Base-by-base conservation (phyloP, 495 filamentous ascomycete species). In the Hyaloscypha variabilis region DNA sequence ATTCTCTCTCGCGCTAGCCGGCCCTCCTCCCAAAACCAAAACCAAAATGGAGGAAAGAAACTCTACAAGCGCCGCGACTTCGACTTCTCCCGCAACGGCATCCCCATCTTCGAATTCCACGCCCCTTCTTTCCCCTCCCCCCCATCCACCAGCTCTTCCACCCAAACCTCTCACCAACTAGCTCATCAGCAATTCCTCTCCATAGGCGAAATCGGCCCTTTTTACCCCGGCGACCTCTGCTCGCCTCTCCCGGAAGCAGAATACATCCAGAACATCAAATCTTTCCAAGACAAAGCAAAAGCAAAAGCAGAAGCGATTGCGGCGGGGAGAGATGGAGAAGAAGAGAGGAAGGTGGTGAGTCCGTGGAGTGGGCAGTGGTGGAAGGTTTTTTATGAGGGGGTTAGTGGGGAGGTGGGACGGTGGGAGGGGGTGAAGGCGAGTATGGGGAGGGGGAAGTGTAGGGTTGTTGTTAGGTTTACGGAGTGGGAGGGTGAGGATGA, bases 91-190 rank as follows among this genome's bases (percentile, higher is more conserved):
- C 56, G 58, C 57, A 50, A 60, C 36, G 68, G 68, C 17, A 34
- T 62, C 10, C 64, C 68, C 2, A 14, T 67, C 24, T 70, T 70
- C 46, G 68, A 70, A 31, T 67, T 70, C 68, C 28, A 29, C 2
- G 14, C 34, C 26, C 21, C 24, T 0, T 24, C 23, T 2, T 6
- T 29, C 6, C 21, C 49, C 26, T 42, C 49, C 23, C 30, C 17
- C 30, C 2, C 30, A 19, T 19, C 24, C 52, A n/a, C n/a, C n/a
- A n/a, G n/a, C n/a, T n/a, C n/a, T n/a, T n/a, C n/a, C n/a, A n/a
- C n/a, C n/a, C n/a, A 25, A 2, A 19, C 21, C 19, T 24, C 3
- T 28, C 6, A 14, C 17, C 3, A 36, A 8, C 23, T n/a, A 34
- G 31, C 36, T 29, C n/a, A n/a, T 23, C 26, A 1, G n/a, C 26